These are phyloP conservation scores for Cornus suecica DNA, from an alignment of 148 eudicot species.

Conservation along the genomic window DNA sequence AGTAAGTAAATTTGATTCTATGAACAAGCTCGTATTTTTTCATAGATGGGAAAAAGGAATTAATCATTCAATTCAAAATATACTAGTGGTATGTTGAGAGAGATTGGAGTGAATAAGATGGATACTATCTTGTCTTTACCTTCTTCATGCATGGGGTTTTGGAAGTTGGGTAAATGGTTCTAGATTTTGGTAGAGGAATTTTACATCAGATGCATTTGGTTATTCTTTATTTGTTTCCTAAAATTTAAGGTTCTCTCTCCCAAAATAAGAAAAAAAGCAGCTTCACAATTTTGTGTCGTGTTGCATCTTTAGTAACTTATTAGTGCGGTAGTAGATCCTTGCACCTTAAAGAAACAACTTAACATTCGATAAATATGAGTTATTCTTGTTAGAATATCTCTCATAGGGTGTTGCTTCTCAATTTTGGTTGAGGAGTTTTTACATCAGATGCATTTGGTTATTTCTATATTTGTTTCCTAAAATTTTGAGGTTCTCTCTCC, in stretches of 20 bases:
- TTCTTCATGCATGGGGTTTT: too few relatives aligned
- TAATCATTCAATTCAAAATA: neutral
- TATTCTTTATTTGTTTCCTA: neutral
- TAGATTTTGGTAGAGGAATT: too few relatives aligned
- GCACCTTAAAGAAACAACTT: neutral
- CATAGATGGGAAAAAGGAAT: neutral
- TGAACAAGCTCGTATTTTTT: neutral
- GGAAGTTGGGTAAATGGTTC: too few relatives aligned
- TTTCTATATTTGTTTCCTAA: neutral
- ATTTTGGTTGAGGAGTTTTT: too few relatives aligned
- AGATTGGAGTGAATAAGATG: neutral
- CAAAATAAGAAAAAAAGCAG: too few relatives aligned
- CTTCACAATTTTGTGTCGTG: too few relatives aligned
- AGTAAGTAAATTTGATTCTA: constrained; percentile 34
- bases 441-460: too few relatives aligned
- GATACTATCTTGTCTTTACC: neutral
- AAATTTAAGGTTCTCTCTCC: neutral
- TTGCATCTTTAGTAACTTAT: too few relatives aligned
- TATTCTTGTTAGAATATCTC: neutral
- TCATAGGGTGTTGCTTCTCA: neutral
- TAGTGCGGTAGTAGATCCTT: constrained; percentile 2
- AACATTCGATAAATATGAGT: neutral
- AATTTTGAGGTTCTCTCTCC: neutral
- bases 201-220: too few relatives aligned
- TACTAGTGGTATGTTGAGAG: neutral